A percentile compares a stretch with the other conserved stretches of the same genome.
phyloP scores from a whole-genome alignment of 176 grass and related monocot species.

The Dendrocalamus sinicus region DNA sequence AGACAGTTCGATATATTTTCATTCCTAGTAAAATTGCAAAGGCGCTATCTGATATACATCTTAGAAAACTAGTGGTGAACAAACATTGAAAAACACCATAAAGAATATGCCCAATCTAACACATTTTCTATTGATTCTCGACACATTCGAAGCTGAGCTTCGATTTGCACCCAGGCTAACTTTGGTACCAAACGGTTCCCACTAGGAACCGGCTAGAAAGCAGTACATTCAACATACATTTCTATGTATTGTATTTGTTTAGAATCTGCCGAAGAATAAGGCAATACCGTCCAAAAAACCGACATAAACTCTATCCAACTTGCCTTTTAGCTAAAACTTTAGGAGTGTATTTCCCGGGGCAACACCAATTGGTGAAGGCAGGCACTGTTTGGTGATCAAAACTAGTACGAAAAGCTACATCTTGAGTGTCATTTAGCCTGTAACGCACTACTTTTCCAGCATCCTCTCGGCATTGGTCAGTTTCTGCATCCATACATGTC shows the following conservation, averaged over 20 bases:
- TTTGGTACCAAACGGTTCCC: neutral
- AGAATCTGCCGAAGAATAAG: no score
- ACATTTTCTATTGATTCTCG: neutral
- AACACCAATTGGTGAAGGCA: conserved; percentile 35
- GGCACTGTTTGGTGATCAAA: conserved; percentile 31
- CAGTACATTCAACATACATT: no score
- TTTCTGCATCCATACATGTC: neutral
- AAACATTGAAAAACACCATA: neutral
- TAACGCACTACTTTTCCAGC: conserved; percentile 36
- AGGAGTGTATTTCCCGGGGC: neutral
- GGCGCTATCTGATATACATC: neutral
- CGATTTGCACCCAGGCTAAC: neutral
- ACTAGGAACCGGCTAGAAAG: neutral
- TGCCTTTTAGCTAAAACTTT: neutral
- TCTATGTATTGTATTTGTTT: no score
- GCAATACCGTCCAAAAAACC: no score
- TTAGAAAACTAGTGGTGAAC: neutral
- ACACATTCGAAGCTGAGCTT: neutral
- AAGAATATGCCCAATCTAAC: neutral
- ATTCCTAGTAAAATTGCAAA: neutral
- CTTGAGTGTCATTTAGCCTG: conserved; percentile 21
- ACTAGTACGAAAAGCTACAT: neutral
- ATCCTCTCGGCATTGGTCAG: conserved; percentile 12
- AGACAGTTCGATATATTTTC: no score
- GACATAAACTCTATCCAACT: no score